Percentiles rank a stretch among this genome's conserved stretches.
phyloP scores from a whole-genome alignment of 129 eudicot species.

The Smallanthus sonchifolius region DNA sequence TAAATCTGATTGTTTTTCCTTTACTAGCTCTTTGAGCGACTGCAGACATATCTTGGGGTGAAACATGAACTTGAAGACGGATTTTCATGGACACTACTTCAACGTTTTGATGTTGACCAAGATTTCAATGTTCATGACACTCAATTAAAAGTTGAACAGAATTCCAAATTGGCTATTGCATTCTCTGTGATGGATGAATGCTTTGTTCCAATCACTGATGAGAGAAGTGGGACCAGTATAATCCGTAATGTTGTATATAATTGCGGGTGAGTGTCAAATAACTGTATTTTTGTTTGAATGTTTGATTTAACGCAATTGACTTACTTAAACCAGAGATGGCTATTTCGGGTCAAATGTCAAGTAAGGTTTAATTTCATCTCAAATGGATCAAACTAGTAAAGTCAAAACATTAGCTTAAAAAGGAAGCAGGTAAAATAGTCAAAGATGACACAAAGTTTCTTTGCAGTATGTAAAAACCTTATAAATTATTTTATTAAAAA shows the following conservation, averaged over 20 bases:
- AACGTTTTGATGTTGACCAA: slow-evolving; percentile 46
- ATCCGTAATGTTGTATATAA: slow-evolving; percentile 67
- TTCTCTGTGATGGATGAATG: slow-evolving; percentile 84
- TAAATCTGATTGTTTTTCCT: slow-evolving; percentile 15
- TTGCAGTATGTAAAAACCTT: not conserved
- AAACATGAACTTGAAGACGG: slow-evolving; percentile 75
- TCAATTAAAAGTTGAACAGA: slow-evolving; percentile 46
- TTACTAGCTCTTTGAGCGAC: slow-evolving; percentile 52
- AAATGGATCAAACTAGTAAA: slow-evolving; percentile 1
- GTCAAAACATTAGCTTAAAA: not conserved
- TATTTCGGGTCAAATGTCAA: not conserved
- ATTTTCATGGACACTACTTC: slow-evolving; percentile 73
- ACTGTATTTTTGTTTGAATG: not conserved
- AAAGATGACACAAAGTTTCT: not conserved
- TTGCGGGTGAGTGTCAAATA: slow-evolving; percentile 63
- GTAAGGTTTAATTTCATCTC: not conserved
- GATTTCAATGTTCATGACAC: slow-evolving; percentile 26
- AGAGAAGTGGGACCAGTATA: slow-evolving; percentile 66
- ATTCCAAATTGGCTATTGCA: slow-evolving; percentile 88
- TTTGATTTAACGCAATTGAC: not conserved
- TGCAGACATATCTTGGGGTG: slow-evolving; percentile 60
- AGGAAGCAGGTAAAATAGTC: not conserved
- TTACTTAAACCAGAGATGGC: not conserved
- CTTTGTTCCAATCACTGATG: slow-evolving; percentile 73
- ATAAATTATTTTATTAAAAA: not conserved